Evolutionary conservation across 192 early-diverging fungal species (phyloP).

Genomic region (Thamnidium elegans): DNA sequence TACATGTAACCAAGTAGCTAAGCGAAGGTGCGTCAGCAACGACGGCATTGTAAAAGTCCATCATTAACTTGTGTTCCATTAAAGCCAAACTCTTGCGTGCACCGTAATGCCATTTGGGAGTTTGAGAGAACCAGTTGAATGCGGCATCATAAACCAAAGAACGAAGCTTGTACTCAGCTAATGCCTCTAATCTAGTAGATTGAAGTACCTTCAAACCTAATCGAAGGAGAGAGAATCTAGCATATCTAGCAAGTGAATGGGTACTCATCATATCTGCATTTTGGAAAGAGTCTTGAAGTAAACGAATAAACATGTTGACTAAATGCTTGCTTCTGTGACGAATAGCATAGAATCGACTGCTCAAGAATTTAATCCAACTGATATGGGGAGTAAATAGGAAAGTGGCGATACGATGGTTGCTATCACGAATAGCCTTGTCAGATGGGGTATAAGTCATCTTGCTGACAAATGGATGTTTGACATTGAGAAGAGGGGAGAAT

Average conservation of each 20-base stretch:
- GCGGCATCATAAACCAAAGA: slow-evolving; percentile 66
- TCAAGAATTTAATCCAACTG: slow-evolving; percentile 85
- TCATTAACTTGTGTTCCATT: slow-evolving; percentile 62
- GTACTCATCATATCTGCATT: slow-evolving; percentile 48
- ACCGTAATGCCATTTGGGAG: slow-evolving; percentile 80
- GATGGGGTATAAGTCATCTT: slow-evolving; percentile 94
- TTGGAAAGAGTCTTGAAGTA: slow-evolving; percentile 77
- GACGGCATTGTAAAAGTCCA: slow-evolving; percentile 60
- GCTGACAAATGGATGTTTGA: slow-evolving; percentile 78
- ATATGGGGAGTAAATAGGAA: slow-evolving; percentile 69
- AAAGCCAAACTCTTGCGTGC: slow-evolving; percentile 62
- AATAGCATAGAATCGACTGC: slow-evolving; percentile 79
- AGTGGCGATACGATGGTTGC: slow-evolving; percentile 57
- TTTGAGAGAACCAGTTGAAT: slow-evolving; percentile 79
- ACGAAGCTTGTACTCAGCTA: slow-evolving; percentile 62
- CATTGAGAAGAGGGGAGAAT: slow-evolving; percentile 59
- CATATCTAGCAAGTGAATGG: slow-evolving; percentile 71
- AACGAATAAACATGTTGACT: slow-evolving; percentile 71
- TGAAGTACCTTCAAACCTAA: slow-evolving; percentile 75
- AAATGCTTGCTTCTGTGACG: slow-evolving; percentile 69
- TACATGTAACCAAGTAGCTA: slow-evolving; percentile 46
- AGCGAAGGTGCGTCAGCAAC: slow-evolving; percentile 61
- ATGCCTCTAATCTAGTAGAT: slow-evolving; percentile 62
- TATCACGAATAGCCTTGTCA: slow-evolving; percentile 69
- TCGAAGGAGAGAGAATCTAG: slow-evolving; percentile 74